These are phyloP conservation scores for Cephalotrichum gorgonifer DNA, from an alignment of 2,329 filamentous ascomycete genomes.

Conservation along the genomic window DNA sequence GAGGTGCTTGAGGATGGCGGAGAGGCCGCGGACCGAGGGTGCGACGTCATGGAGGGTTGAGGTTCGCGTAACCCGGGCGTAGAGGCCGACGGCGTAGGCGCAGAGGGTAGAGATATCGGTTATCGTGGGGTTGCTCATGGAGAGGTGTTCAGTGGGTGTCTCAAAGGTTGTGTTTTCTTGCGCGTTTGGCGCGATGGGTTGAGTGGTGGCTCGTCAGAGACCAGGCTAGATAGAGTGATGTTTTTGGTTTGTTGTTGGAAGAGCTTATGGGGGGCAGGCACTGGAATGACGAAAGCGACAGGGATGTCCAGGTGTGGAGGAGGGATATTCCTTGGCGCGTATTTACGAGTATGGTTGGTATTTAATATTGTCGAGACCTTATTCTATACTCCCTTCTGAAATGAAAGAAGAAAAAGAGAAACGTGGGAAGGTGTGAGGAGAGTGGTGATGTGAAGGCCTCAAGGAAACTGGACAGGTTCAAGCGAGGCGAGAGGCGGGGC, in stretches of 20 bases:
- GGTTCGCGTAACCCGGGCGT: slow-evolving; percentile 33
- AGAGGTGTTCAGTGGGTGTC: neutral
- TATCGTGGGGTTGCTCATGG: slow-evolving; percentile 14
- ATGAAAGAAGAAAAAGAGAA: neutral
- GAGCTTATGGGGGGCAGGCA: no score
- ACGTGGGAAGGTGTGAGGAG: neutral
- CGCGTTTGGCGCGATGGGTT: no score
- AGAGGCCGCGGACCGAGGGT: slow-evolving; percentile 38
- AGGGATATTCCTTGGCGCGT: no score
- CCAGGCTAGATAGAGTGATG: no score
- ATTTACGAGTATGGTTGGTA: no score
- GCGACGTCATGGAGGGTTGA: slow-evolving; percentile 39
- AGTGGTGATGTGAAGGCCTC: neutral
- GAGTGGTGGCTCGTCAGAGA: no score
- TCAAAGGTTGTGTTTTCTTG: no score
- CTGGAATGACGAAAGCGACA: no score
- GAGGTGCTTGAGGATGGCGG: slow-evolving; percentile 46
- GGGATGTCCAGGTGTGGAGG: no score
- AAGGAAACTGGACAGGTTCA: neutral
- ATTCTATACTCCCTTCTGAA: no score
- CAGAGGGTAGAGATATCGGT: slow-evolving; percentile 45
- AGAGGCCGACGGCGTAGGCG: slow-evolving; percentile 43
- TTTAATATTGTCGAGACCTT: no score
- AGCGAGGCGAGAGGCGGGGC: neutral
- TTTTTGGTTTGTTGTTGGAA: no score